A percentile compares a stretch with the other conserved stretches of the same genome.
phyloP scores from a whole-genome alignment of 495 filamentous ascomycete species.

The Rhypophila decipiens region DNA sequence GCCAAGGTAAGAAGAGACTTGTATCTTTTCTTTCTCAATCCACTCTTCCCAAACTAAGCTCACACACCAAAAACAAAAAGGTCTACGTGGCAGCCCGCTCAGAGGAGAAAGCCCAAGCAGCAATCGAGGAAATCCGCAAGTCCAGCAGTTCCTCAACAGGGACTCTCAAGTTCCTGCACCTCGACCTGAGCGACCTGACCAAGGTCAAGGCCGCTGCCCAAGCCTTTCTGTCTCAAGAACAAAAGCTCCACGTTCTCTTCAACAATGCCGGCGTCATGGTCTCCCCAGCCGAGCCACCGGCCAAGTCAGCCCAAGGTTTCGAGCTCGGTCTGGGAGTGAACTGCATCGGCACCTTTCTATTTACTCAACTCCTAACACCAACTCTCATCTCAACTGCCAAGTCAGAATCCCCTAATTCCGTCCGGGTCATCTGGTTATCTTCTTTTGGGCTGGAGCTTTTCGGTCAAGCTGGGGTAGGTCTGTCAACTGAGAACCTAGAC shows the following conservation, averaged over 20 bases:
- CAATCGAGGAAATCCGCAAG: conserved; percentile 19
- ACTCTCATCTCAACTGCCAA: conserved; percentile 24
- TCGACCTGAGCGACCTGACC: conserved; percentile 31
- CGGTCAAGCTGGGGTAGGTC: conserved; percentile 13
- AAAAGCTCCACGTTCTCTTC: conserved; percentile 29
- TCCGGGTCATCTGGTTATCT: conserved; percentile 41
- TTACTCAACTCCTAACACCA: conserved; percentile 38
- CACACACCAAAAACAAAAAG: conserved; percentile 33
- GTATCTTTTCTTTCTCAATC: not conserved
- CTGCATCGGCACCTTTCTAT: conserved; percentile 31
- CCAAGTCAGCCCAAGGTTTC: conserved; percentile 31
- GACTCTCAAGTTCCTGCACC: conserved; percentile 17
- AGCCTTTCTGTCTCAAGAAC: conserved; percentile 24
- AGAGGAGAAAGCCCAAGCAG: conserved; percentile 18
- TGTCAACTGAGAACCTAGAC: conserved; percentile 7
- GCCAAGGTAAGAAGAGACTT: no score
- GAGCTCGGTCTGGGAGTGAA: conserved; percentile 39
- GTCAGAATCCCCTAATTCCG: conserved; percentile 10
- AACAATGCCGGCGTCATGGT: conserved; percentile 36
- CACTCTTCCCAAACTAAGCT: not conserved
- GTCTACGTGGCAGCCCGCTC: conserved; percentile 48
- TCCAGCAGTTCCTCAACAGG: conserved; percentile 17
- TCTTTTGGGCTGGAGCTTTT: conserved; percentile 14
- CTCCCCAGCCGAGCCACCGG: conserved; percentile 2
- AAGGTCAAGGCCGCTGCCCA: conserved; percentile 25